Percentiles rank a stretch among this genome's conserved stretches.
phyloP scores from a whole-genome alignment of 2,329 filamentous ascomycete species.

The Pseudocercospora fijiensis region DNA sequence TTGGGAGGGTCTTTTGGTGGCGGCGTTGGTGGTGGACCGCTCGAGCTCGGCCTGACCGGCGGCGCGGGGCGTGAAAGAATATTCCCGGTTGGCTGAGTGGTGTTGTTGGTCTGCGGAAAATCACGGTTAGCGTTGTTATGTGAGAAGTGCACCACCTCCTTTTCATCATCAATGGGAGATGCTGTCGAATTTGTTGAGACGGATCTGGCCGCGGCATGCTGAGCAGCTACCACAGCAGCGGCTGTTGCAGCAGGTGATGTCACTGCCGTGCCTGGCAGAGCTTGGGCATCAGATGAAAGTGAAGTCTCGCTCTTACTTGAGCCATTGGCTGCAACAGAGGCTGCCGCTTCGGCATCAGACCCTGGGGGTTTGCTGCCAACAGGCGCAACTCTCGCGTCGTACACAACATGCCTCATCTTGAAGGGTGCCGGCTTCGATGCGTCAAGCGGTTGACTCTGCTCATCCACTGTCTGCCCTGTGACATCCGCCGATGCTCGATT shows the following conservation, averaged over 20 bases:
- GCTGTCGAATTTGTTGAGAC: constrained; percentile 3
- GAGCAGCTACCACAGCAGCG: constrained; percentile 1
- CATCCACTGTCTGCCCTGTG: constrained; percentile 7
- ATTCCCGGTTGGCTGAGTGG: background rate
- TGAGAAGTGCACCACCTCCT: constrained; percentile 5
- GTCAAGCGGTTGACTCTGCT: constrained; percentile 13
- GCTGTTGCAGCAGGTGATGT: constrained; percentile 1
- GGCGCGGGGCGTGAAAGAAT: constrained; percentile 10
- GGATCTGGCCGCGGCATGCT: constrained; percentile 7
- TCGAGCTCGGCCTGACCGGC: constrained; percentile 10
- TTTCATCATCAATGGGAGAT: constrained; percentile 1
- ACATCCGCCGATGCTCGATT: constrained; percentile 17
- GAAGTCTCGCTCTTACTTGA: constrained; percentile 9
- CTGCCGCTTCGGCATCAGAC: constrained; percentile 7
- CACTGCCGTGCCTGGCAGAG: background rate
- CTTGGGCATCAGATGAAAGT: background rate
- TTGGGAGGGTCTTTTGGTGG: constrained; percentile 4
- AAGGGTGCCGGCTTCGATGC: constrained; percentile 26
- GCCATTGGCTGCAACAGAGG: background rate
- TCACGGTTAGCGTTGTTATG: background rate
- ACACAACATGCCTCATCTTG: constrained; percentile 32
- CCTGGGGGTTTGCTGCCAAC: constrained; percentile 19
- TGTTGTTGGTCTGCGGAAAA: background rate
- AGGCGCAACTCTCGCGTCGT: constrained; percentile 27
- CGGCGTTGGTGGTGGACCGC: constrained; percentile 13